phyloP scores from a whole-genome alignment of 495 filamentous ascomycete species.

The Neurospora sp. region DNA sequence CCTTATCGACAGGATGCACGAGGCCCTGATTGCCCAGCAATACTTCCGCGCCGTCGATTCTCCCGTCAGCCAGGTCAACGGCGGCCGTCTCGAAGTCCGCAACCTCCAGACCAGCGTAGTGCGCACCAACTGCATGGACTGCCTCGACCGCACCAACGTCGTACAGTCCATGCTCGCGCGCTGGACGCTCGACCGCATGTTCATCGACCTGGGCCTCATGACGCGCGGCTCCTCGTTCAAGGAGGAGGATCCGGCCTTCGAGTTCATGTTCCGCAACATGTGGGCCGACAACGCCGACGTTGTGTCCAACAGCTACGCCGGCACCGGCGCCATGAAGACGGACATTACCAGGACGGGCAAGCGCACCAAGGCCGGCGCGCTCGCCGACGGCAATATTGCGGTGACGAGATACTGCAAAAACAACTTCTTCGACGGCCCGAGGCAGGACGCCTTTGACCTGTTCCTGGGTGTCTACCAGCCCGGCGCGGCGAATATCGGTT shows the following conservation, averaged over 20 bases:
- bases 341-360: conserved; percentile 87
- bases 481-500: conserved; percentile 49
- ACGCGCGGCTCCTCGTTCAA: conserved; percentile 56
- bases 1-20: conserved; percentile 67
- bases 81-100: conserved; percentile 63
- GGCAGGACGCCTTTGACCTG: conserved; percentile 90
- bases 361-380: conserved; percentile 68
- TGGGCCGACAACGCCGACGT: conserved; percentile 98
- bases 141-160: conserved; percentile 93
- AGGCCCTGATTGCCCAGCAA: conserved; percentile 60
- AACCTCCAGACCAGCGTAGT: conserved; percentile 76
- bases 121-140: conserved; percentile 98
- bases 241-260: conserved; percentile 65
- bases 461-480: conserved; percentile 83
- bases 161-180: conserved; percentile 92
- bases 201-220: conserved; percentile 71
- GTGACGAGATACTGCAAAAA: conserved; percentile 76
- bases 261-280: conserved; percentile 81
- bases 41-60: conserved; percentile 90
- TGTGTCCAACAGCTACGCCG: conserved; percentile 84
- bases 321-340: conserved; percentile 92
- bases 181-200: conserved; percentile 75
- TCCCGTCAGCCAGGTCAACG: conserved; percentile 50
- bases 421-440: conserved; percentile 85
- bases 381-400: conserved; percentile 76